These are phyloP conservation scores for Cladorrhinum samala DNA, from an alignment of 495 filamentous ascomycete genomes.

Conservation along the genomic window DNA sequence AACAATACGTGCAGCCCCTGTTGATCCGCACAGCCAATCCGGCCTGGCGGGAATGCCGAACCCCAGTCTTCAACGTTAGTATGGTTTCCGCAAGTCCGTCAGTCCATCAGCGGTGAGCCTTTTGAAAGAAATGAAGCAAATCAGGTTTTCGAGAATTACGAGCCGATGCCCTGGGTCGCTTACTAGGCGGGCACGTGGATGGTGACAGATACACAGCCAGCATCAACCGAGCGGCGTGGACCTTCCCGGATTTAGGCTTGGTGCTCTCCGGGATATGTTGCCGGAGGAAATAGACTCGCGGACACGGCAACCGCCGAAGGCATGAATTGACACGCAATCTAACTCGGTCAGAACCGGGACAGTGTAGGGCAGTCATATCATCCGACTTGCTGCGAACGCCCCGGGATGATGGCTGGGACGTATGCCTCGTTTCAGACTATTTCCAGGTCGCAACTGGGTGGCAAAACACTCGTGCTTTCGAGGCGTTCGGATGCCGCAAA, in stretches of 20 bases:
- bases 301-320: not conserved
- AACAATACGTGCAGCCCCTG: no score
- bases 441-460: not conserved
- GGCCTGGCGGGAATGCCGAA: not conserved
- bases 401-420: conserved; percentile 1
- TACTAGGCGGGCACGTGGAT: not conserved
- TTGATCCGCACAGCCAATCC: not conserved
- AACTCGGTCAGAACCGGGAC: not conserved
- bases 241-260: not conserved
- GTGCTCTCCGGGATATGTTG: not conserved
- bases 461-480: not conserved
- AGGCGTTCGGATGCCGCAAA: not conserved
- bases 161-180: not conserved
- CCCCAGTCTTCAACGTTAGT: not conserved
- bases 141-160: not conserved
- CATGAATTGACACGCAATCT: not conserved
- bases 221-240: not conserved
- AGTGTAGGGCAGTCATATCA: no score
- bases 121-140: not conserved
- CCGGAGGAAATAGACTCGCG: not conserved
- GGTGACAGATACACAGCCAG: not conserved
- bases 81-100: no score
- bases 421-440: conserved; percentile 8
- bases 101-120: not conserved
- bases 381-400: no score